Conservation (phyloP, 768 basidiomycete species). For the Butyriboletus loyo region DNA sequence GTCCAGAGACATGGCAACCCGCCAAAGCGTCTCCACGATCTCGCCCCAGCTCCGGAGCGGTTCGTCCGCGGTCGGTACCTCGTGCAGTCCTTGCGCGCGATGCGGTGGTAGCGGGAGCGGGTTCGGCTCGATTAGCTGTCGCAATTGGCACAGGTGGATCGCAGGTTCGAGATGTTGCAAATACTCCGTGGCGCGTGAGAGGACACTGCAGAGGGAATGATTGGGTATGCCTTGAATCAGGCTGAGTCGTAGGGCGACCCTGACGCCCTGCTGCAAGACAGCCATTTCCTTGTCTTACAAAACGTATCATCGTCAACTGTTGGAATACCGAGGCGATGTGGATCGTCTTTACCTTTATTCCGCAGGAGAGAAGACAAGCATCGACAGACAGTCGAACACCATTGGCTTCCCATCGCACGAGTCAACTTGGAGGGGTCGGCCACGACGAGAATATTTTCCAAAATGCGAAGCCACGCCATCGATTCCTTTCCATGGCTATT, state of each 20-base stretch:
- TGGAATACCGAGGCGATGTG: not conserved
- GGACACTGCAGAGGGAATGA: slow-evolving; percentile 28
- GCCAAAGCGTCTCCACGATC: slow-evolving; percentile 48
- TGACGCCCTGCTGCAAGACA: slow-evolving; percentile 24
- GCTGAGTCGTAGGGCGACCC: slow-evolving; percentile 37
- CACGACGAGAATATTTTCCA: slow-evolving; percentile 59
- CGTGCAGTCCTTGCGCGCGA: slow-evolving; percentile 36
- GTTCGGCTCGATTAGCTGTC: not conserved
- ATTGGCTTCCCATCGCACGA: slow-evolving; percentile 53
- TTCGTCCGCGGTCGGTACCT: slow-evolving; percentile 25
- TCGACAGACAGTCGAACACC: slow-evolving; percentile 53
- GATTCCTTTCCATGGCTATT: slow-evolving; percentile 33
- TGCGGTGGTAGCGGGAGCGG: slow-evolving; percentile 31
- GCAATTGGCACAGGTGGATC: slow-evolving; percentile 1
- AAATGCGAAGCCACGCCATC: slow-evolving; percentile 61
- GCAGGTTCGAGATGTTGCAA: slow-evolving; percentile 31
- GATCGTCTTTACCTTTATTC: slow-evolving; percentile 9
- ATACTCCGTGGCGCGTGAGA: slow-evolving; percentile 27
- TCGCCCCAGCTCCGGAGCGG: slow-evolving; percentile 46
- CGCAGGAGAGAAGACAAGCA: slow-evolving; percentile 38
- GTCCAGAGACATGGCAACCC: slow-evolving; percentile 19
- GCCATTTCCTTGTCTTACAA: slow-evolving; percentile 17
- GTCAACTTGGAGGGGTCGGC: slow-evolving; percentile 52
- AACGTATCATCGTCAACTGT: not conserved
- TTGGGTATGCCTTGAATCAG: slow-evolving; percentile 29